These are phyloP conservation scores for Phytophthora kernoviae DNA, from an alignment of 352 stramenopile species.

Conservation along the genomic window DNA sequence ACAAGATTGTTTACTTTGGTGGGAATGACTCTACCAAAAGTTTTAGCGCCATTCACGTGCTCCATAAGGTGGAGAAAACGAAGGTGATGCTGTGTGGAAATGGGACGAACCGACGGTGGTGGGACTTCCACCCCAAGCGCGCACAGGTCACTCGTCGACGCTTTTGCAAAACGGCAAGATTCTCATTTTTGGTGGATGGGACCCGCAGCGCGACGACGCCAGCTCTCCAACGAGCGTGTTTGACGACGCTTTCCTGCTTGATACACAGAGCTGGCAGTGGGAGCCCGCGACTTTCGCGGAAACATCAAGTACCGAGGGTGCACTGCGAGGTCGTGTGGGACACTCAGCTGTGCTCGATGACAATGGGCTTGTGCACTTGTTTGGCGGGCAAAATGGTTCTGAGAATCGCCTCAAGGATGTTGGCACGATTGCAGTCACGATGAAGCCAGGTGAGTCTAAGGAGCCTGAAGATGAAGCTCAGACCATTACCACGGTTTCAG, in stretches of 20 bases:
- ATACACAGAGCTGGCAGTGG: slow-evolving; percentile 93
- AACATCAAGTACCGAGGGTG: slow-evolving; percentile 14
- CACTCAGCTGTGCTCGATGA: slow-evolving; percentile 80
- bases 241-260: slow-evolving; percentile 88
- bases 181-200: slow-evolving; percentile 93
- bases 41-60: slow-evolving; percentile 93
- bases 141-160: slow-evolving; percentile 91
- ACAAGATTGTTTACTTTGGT: slow-evolving; percentile 92
- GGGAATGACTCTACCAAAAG: slow-evolving; percentile 92
- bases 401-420: slow-evolving; percentile 88
- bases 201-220: slow-evolving; percentile 76
- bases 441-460: slow-evolving; percentile 11
- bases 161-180: slow-evolving; percentile 88
- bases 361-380: slow-evolving; percentile 77
- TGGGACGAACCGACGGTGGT: slow-evolving; percentile 89
- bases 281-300: slow-evolving; percentile 52
- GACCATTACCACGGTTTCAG: not conserved
- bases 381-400: slow-evolving; percentile 83
- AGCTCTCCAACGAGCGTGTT: slow-evolving; percentile 74
- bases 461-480: slow-evolving; percentile 5
- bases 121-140: slow-evolving; percentile 69
- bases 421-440: slow-evolving; percentile 57
- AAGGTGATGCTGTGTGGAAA: slow-evolving; percentile 52
- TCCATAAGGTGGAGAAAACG: slow-evolving; percentile 61
- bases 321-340: slow-evolving; percentile 73